Base-by-base conservation (phyloP, 495 filamentous ascomycete species). In the Penicillium coffeae region DNA sequence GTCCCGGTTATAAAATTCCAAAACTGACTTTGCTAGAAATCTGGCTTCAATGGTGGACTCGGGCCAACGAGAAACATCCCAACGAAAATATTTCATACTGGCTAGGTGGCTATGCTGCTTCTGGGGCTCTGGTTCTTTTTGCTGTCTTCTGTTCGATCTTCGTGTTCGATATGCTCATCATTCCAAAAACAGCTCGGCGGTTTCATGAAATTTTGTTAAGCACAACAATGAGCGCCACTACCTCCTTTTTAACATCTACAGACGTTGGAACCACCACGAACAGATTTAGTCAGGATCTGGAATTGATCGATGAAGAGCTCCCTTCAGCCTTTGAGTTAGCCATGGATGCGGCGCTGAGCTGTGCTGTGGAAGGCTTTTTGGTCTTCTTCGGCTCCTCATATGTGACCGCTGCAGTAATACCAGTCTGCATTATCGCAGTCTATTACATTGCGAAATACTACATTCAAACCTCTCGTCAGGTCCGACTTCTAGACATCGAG, bases 401-500 rank as follows among this genome's bases (percentile, higher is more conserved):
- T 15, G 27, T 53, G 15, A 55, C 52, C 3, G 38, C 43, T 40
- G 49, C 49, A 33, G 48, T 53, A 34, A 38, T 62, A 18, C 55
- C 58, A 18, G 30, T 55, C 15, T 55, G 52, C 16, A 20, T 50
- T n/a, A 21, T 62, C 5, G 49, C 33, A 13, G 48, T 62, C 5
- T 55, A 55, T 21, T 58, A 55, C 32, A 46, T 62, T n/a, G 55
- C 54, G 12, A 47, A 18, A 5, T 58, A 45, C 37, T 62, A 62
- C 20, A 43, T 80, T 0, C 74, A 72, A 4, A 62, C 58, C 21
- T 55, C 64, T 20, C 73, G 77, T 4, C 82, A 84, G 50, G 44
- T 86, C 2, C 73, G 81, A 15, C 52, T 83, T 0, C 57, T 86
- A 2, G 81, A 84, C 45, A 72, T 81, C 5, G 75, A 83, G 50